phyloP scores from a whole-genome alignment of 495 filamentous ascomycete genomes.

The Aspergillus cavernicola region DNA sequence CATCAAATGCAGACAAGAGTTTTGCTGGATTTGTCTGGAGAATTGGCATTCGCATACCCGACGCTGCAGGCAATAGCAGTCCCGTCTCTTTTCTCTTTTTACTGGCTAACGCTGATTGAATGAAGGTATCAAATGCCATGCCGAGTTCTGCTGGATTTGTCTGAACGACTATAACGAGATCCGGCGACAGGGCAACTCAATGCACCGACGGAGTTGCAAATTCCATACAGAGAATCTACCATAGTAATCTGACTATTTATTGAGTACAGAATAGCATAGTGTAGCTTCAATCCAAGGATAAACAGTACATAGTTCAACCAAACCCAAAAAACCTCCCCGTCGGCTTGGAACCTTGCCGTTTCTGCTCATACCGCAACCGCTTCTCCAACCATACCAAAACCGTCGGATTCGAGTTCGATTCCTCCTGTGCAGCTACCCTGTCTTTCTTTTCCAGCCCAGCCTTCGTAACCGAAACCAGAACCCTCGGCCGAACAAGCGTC shows the following conservation, averaged over 20 bases:
- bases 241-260: too few relatives aligned
- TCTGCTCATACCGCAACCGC: neutral
- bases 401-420: neutral
- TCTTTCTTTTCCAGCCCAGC: neutral
- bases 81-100: too few relatives aligned
- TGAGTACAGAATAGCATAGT: too few relatives aligned
- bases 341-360: neutral
- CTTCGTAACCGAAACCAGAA: neutral
- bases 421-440: neutral
- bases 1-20: conserved; percentile 11
- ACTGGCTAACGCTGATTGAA: neutral
- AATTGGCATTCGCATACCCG: conserved; percentile 9
- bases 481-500: neutral
- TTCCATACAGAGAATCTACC: conserved; percentile 15
- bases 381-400: neutral
- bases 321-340: neutral
- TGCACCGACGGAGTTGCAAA: conserved; percentile 8
- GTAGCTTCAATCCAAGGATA: too few relatives aligned
- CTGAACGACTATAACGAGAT: conserved; percentile 12
- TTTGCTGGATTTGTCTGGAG: conserved; percentile 9
- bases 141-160: conserved; percentile 12
- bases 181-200: conserved; percentile 8
- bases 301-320: too few relatives aligned
- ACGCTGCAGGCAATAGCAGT: neutral
- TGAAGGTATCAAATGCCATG: conserved; percentile 14